Evolutionary conservation across 2,329 filamentous ascomycete species (phyloP), one percentile per base, ranked within the genome.

Genomic region (Myotisia sp.): DNA sequence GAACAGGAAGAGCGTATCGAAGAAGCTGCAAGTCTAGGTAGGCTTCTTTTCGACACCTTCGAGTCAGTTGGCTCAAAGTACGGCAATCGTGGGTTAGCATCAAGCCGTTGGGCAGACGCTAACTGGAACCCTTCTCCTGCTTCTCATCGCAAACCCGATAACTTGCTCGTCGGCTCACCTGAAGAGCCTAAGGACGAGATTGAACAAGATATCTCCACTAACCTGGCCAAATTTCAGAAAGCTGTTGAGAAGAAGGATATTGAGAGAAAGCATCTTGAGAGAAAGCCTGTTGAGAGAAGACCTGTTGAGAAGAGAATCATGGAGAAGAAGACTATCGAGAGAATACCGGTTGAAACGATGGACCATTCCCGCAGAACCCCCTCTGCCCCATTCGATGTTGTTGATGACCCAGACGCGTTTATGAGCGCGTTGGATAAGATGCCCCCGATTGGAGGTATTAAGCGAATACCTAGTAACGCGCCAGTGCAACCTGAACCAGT

Each of bases 81-180:
- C 6, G 32, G 30, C 6, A 10, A 28, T 14, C 27, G 36, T n/a
- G 41, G 39, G 3, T 30, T 43, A 4, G 37, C 37, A 18, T 29
- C 17, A 4, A 43, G 41, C 31, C 34, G 33, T 5, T 43, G 41
- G 41, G 41, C 41, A 13, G 14, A n/a, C 14, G 29, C 8, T 17
- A 29, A 27, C n/a, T n/a, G n/a, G n/a, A n/a, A n/a, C n/a, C n/a
- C n/a, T n/a, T n/a, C n/a, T n/a, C n/a, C n/a, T n/a, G n/a, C n/a
- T n/a, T n/a, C n/a, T n/a, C n/a, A n/a, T n/a, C n/a, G n/a, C n/a
- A n/a, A n/a, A n/a, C n/a, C n/a, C n/a, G n/a, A n/a, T n/a, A n/a
- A n/a, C n/a, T n/a, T n/a, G n/a, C n/a, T n/a, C n/a, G n/a, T n/a
- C n/a, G n/a, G n/a, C n/a, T n/a, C n/a, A n/a, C n/a, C n/a, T n/a